phyloP scores from a whole-genome alignment of 2,329 filamentous ascomycete genomes.

The Sclerotinia subarctica region DNA sequence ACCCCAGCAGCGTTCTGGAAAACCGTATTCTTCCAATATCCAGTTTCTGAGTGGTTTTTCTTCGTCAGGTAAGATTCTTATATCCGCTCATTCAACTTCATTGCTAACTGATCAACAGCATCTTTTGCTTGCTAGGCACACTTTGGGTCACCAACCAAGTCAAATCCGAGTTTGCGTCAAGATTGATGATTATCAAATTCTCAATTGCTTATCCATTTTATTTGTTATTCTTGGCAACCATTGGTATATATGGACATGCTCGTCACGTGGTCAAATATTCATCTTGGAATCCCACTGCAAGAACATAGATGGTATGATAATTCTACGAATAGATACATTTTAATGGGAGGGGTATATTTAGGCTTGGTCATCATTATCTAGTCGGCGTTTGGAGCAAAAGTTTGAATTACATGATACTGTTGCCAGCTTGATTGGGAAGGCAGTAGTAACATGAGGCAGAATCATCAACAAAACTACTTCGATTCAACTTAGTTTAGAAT shows the following conservation, averaged over 20 bases:
- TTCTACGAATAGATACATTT: not conserved
- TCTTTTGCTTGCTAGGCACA: slow-evolving; percentile 45
- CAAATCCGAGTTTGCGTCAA: slow-evolving; percentile 46
- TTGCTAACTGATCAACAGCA: slow-evolving; percentile 30
- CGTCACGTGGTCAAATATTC: slow-evolving; percentile 40
- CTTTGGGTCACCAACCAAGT: slow-evolving; percentile 47
- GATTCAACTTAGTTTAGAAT: too few relatives aligned
- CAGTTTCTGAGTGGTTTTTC: slow-evolving; percentile 47
- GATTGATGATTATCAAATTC: slow-evolving; percentile 44
- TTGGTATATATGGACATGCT: slow-evolving; percentile 21
- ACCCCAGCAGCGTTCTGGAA: slow-evolving; percentile 41
- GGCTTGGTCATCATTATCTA: not conserved
- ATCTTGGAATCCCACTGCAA: slow-evolving; percentile 46
- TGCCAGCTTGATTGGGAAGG: too few relatives aligned
- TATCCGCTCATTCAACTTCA: not conserved
- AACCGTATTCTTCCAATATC: slow-evolving; percentile 48
- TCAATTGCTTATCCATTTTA: slow-evolving; percentile 46
- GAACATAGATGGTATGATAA: slow-evolving; percentile 18
- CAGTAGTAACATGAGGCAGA: too few relatives aligned
- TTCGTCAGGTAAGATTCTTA: slow-evolving; percentile 41
- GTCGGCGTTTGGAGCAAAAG: not conserved
- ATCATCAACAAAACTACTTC: too few relatives aligned
- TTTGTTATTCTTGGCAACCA: slow-evolving; percentile 28
- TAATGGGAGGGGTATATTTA: not conserved
- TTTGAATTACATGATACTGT: not conserved